Evolutionary conservation across 306 rosid genomes (phyloP), one percentile per base, ranked within the genome.

Genomic region (Quercus aquifolioides): DNA sequence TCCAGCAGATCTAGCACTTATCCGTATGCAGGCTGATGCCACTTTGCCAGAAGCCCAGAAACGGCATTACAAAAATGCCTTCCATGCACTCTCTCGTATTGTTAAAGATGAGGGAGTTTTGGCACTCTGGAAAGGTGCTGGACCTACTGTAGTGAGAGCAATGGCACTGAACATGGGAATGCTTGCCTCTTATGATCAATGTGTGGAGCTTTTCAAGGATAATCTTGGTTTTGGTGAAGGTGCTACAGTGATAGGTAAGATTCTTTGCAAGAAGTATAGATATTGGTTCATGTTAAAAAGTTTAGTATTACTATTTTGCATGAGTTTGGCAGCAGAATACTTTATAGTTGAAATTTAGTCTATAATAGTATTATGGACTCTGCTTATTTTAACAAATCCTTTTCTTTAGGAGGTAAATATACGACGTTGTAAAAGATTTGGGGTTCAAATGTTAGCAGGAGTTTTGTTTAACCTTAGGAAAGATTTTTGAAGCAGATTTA

Each of bases 141-240:
- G 99, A 5, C 99, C 99, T 23, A 95, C 99, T 76, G 99, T 95
- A 1, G 97, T 95, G 25, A 90, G 99, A 81, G 99, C 99, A 49
- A 95, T 95, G 99, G 99, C 97, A 68, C 86, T 95, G 92, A 95
- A 95, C 87, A 95, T 95, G 99, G 99, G 99, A 23, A 95, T 95
- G 99, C 99, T 95, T 76, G 98, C 99, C 56, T 95, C 99, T 26
- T 95, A 95, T 78, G 99, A 95, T 77, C 99, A 95, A 82, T 75
- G 97, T 87, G 97, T 91, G 69, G 99, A 95, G 80, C 90, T 93
- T 74, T 95, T 85, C 94, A 93, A 83, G 94, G 99, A 95, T 87
- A 52, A 83, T 31, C 80, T 90, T 76, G 99, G 99, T 74, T 87
- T 90, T 12, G 89, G 99, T 73, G 99, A 95, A 95, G 88, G 74